A percentile compares a stretch with the other conserved stretches of the same genome.
Conservation (phyloP, 192 early-diverging fungal species). For the Spizellomyces sp. region DNA sequence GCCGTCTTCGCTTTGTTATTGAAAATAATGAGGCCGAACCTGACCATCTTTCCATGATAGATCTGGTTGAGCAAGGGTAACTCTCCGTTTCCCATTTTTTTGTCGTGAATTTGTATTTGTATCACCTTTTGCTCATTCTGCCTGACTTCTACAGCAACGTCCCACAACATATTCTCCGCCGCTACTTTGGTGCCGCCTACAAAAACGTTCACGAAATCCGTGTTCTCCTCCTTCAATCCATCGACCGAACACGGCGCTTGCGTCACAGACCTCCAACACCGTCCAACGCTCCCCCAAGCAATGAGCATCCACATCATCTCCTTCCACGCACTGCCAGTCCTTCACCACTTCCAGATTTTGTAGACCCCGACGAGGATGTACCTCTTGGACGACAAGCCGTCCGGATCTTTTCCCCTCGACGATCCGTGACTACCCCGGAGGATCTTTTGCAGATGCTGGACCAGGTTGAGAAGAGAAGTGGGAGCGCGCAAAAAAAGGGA, state of each 20-base stretch:
- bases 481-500: not conserved
- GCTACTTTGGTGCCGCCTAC: slow-evolving; percentile 43
- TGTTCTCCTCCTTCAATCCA: slow-evolving; percentile 48
- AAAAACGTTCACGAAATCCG: slow-evolving; percentile 37
- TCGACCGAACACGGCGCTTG: slow-evolving; percentile 35
- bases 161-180: slow-evolving; percentile 27
- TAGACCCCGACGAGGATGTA: slow-evolving; percentile 17
- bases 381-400: not conserved
- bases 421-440: slow-evolving; percentile 28
- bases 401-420: slow-evolving; percentile 15
- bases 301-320: not conserved
- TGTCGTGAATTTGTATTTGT: too few relatives aligned
- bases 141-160: slow-evolving; percentile 27
- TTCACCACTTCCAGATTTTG: too few relatives aligned
- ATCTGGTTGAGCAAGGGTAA: slow-evolving; percentile 48
- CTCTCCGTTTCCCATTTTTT: not conserved
- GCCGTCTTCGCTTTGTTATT: slow-evolving; percentile 47
- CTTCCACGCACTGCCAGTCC: not conserved
- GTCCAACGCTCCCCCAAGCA: slow-evolving; percentile 6
- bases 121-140: too few relatives aligned
- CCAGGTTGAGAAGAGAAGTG: slow-evolving; percentile 17
- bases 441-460: slow-evolving; percentile 28
- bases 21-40: slow-evolving; percentile 44
- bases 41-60: slow-evolving; percentile 44
- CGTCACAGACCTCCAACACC: slow-evolving; percentile 3